Evolutionary conservation across 345 rosid species (phyloP).

Genomic region (Limnanthes douglasii): DNA sequence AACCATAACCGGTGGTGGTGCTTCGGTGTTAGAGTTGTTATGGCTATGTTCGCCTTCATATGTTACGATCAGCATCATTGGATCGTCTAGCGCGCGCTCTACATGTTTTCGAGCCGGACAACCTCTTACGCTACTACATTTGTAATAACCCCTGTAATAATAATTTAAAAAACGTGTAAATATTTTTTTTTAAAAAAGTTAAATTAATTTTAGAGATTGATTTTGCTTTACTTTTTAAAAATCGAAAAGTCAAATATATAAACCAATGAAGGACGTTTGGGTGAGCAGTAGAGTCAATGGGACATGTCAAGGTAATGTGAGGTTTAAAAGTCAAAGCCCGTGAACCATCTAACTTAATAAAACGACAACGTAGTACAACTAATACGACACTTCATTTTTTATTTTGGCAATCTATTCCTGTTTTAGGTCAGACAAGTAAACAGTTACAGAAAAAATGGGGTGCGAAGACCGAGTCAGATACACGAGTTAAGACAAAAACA

Average conservation of each 20-base stretch:
- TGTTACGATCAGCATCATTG: conserved; percentile 67
- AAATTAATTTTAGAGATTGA: neutral
- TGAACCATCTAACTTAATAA: conserved; percentile 1
- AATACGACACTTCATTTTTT: conserved; percentile 1
- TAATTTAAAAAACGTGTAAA: conserved; percentile 2
- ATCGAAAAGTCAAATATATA: conserved; percentile 8
- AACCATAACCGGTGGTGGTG: conserved; percentile 21
- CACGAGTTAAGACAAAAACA: neutral
- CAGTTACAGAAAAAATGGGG: neutral
- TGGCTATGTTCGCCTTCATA: conserved; percentile 88
- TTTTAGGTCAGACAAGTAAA: conserved; percentile 11
- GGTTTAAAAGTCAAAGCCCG: neutral
- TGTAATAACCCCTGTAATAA: conserved; percentile 66
- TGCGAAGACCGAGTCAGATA: neutral
- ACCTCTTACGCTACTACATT: conserved; percentile 76
- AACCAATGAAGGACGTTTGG: conserved; percentile 9
- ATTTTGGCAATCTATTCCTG: neutral
- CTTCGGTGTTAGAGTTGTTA: conserved; percentile 14
- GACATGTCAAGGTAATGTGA: neutral
- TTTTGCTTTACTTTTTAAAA: no score
- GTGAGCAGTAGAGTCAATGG: conserved; percentile 6
- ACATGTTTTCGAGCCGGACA: conserved; percentile 96
- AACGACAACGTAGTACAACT: conserved; percentile 6
- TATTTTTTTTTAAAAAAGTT: neutral
- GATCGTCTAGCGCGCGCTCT: conserved; percentile 69